phyloP scores from a whole-genome alignment of 345 rosid genomes.

The Hibiscus tridactylites region DNA sequence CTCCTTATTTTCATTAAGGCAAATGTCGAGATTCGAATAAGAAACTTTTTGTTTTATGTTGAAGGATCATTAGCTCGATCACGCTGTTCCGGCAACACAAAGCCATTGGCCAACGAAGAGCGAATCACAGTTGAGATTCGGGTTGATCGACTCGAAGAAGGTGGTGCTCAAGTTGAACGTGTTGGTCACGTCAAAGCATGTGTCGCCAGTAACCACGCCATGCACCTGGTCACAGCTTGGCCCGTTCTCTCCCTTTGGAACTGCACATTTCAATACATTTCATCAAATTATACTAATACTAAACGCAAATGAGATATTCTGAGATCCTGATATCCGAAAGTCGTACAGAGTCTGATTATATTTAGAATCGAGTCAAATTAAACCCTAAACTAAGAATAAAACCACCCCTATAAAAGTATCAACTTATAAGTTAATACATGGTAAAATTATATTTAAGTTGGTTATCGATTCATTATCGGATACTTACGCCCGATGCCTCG shows the following conservation, averaged over 20 bases:
- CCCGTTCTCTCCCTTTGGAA: not conserved
- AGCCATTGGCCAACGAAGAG: slow-evolving; percentile 38
- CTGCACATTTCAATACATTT: not conserved
- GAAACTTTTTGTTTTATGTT: not conserved
- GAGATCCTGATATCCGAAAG: no score
- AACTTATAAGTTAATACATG: not conserved
- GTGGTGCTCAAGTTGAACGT: slow-evolving; percentile 1
- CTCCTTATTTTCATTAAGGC: not conserved
- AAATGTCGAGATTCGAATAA: no score
- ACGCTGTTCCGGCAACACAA: slow-evolving; percentile 18
- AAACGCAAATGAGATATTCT: no score
- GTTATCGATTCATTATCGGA: not conserved
- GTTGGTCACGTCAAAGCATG: not conserved
- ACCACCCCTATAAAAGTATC: no score
- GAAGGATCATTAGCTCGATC: not conserved
- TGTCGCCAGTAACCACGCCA: not conserved
- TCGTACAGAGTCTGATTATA: no score
- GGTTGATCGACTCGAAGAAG: slow-evolving; percentile 17
- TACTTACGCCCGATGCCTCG: not conserved
- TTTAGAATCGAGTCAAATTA: not conserved
- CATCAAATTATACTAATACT: not conserved
- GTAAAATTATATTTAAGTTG: no score
- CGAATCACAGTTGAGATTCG: slow-evolving; percentile 22
- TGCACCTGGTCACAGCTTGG: not conserved
- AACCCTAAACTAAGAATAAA: no score